phyloP scores from a whole-genome alignment of 805 yeast species.

The Cyberlindnera amylophila region DNA sequence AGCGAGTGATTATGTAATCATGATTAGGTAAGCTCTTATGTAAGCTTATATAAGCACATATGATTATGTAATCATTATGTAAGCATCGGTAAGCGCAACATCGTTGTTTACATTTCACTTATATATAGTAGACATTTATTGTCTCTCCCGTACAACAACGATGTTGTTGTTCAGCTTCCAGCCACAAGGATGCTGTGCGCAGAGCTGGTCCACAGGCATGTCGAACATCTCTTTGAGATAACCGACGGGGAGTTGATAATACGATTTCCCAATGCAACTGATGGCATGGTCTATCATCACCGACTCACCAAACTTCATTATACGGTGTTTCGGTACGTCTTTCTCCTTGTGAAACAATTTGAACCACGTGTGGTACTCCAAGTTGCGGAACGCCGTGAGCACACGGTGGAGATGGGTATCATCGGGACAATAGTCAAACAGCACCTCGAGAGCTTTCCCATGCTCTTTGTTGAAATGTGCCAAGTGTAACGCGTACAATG shows the following conservation, averaged over 20 bases:
- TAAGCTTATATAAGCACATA: too few relatives aligned
- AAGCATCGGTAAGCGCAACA: too few relatives aligned
- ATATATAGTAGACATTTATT: neutral
- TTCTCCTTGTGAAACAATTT: conserved; percentile 20
- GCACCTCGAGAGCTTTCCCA: conserved; percentile 16
- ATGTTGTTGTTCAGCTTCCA: conserved; percentile 16
- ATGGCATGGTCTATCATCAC: conserved; percentile 33
- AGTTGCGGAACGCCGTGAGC: conserved; percentile 30
- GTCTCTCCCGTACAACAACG: conserved; percentile 16
- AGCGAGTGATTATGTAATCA: too few relatives aligned
- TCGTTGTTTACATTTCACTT: too few relatives aligned
- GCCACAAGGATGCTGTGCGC: conserved; percentile 3
- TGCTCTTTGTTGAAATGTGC: conserved; percentile 25
- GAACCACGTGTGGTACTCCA: conserved; percentile 34
- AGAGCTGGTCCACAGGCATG: conserved; percentile 5
- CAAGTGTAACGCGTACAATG: conserved; percentile 42
- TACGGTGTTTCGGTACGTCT: conserved; percentile 14
- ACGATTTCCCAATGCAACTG: conserved; percentile 34
- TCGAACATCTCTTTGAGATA: conserved; percentile 17
- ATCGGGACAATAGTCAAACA: conserved; percentile 28
- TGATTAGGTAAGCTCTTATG: too few relatives aligned
- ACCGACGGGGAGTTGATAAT: conserved; percentile 30
- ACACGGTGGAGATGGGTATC: conserved; percentile 35
- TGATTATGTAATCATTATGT: too few relatives aligned
- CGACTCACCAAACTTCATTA: conserved; percentile 43